Base-by-base conservation (phyloP, 768 basidiomycete genomes). In the Pleurotus cornucopiae region DNA sequence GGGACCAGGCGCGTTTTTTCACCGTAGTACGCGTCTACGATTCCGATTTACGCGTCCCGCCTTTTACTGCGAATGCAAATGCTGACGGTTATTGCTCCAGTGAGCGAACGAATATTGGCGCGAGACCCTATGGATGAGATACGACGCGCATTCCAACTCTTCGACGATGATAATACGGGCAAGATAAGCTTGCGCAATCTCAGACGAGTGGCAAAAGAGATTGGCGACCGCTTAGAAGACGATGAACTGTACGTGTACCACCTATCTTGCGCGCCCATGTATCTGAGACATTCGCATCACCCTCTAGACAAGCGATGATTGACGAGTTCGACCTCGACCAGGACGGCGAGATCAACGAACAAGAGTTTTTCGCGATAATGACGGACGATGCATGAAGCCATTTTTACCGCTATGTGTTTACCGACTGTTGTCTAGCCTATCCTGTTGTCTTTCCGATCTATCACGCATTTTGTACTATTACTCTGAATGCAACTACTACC, bases 291-390 rank as follows among this genome's bases (percentile, higher is more conserved):
- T 49, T 18, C 30, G 11, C 11, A 41, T 26, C 26, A 51, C 25
- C 34, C 38, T 45, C 23, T 62, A 98, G 96, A 62, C 94, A 98
- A 85, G 97, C 97, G 20, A 99, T 99, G 97, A 99, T 99, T 66
- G 97, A 99, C 64, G 97, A 99, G 73, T 99, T 99, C 67, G 97
- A 99, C 71, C 84, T 99, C 21, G 97, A 99, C 74, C 88, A 94
- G 69, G 97, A 99, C 62, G 94, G 95, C 25, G 96, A 96, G 75
- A 98, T 98, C 69, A 94, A 86, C 66, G 89, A 95, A 68, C 86
- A 91, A 66, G 97, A 99, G 71, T 98, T 99, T 75, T 85, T 95
- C 63, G 88, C 91, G 44, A 96, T 98, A 69, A 94, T 98, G 95
- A 91, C 91, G 20, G 94, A 97, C 71, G 94, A 96, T 58, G 78